Base-by-base conservation (phyloP, 805 yeast species). In the Ogataea ganodermae region DNA sequence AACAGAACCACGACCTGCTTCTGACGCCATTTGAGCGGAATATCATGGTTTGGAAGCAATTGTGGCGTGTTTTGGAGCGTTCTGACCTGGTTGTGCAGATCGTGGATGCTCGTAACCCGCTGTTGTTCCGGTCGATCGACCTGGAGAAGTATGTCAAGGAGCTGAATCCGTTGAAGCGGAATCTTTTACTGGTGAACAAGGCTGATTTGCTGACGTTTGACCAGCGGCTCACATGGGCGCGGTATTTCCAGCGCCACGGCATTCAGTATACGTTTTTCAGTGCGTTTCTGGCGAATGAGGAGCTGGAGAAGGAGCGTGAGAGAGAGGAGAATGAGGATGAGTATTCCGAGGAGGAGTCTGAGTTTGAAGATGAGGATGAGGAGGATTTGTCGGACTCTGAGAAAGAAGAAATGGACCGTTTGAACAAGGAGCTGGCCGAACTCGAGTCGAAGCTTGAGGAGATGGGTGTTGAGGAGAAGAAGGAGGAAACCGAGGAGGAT, bases 1-100 rank as follows among this genome's bases (percentile, higher is more conserved):
- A 91, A 53, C 96, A 92, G 65, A 79, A 78, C 57, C 81, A 89
- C 55, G 96, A 92, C 66, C 73, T 94, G 59, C 72, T 91, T 49
- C 76, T 94, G 64, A 94, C 99, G 0, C 99, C 99, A 4, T 94
- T 92, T 63, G 99, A 94, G 72, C 82, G 99, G 72, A 94, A 94
- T 66, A 74, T 94, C 54, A 97, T 92, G 74, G 97, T 94, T 49
- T 94, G 99, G 99, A 83, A 94, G 64, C 99, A 94, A 70, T 73
- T 94, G 55, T 94, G 99, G 99, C 80, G 99, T 70, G 99, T 94
- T 36, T 87, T 90, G 20, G 99, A 94, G 68, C 81, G 98, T 63
- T 88, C 94, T 20, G 97, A 92, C 67, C 75, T 94, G 59, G 81
- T 94, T 32, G 97, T 94, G 5, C 99, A 94, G 66, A 94, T 94